A percentile compares a stretch with the other conserved stretches of the same genome.
Evolutionary conservation across 2,329 filamentous ascomycete genomes (phyloP).

Genomic region (Ceratocystis lukuohia): DNA sequence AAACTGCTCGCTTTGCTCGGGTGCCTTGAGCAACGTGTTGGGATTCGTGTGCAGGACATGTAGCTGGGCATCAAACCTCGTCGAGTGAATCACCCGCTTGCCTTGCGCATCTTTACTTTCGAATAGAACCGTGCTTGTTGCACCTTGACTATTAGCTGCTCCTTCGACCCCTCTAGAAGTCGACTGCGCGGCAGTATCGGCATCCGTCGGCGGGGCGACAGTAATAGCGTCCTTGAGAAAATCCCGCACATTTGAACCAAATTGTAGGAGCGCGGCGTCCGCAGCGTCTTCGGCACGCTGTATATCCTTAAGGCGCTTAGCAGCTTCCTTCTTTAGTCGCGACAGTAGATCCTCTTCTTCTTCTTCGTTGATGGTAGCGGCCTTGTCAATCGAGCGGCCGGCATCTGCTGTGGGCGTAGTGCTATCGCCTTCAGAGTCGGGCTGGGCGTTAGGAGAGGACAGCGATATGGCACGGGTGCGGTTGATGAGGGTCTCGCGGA

Average conservation of each 20-base stretch:
- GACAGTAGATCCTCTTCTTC: constrained; percentile 53
- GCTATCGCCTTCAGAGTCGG: constrained; percentile 21
- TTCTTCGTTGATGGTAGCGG: constrained; percentile 24
- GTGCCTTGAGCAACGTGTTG: constrained; percentile 73
- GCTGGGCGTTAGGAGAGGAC: constrained; percentile 29
- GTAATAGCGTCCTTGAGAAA: constrained; percentile 84
- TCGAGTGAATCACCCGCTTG: constrained; percentile 88
- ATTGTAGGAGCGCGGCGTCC: constrained; percentile 84
- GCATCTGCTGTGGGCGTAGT: constrained; percentile 28
- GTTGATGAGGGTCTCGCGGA: constrained; percentile 53
- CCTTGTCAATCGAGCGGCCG: constrained; percentile 31
- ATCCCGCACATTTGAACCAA: constrained; percentile 77
- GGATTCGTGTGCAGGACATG: constrained; percentile 83
- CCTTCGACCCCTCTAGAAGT: not conserved
- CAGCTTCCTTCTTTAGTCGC: constrained; percentile 61
- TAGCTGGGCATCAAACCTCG: constrained; percentile 85
- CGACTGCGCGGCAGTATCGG: constrained; percentile 27
- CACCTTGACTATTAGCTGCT: constrained; percentile 27
- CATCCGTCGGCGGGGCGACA: constrained; percentile 58
- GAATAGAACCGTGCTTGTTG: constrained; percentile 59
- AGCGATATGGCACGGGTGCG: constrained; percentile 64
- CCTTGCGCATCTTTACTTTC: constrained; percentile 85
- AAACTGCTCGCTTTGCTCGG: constrained; percentile 56
- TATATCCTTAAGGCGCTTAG: constrained; percentile 75
- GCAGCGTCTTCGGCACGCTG: constrained; percentile 89